Percentiles rank a stretch among this genome's conserved stretches.
Conservation (phyloP, 345 rosid genomes). For the Citrus maxima region DNA sequence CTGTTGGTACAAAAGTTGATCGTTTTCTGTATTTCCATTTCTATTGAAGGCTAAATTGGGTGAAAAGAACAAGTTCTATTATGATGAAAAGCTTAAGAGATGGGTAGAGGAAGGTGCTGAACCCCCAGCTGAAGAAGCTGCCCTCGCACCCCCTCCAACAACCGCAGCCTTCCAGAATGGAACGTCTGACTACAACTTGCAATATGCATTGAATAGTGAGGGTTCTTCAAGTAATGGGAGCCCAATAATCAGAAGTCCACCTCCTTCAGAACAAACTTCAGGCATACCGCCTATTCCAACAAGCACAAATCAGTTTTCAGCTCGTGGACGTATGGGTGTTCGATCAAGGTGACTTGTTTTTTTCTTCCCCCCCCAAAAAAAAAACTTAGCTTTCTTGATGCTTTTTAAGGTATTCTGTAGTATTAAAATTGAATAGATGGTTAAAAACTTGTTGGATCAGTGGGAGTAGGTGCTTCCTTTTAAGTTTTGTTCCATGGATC, state of each 20-base stretch:
- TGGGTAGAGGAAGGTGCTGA: constrained; percentile 98
- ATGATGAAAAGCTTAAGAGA: constrained; percentile 90
- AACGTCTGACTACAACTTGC: constrained; percentile 56
- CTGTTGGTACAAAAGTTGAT: background rate
- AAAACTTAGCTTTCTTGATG: background rate
- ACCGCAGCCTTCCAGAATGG: constrained; percentile 65
- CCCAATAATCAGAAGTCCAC: constrained; percentile 42
- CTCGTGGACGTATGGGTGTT: constrained; percentile 86
- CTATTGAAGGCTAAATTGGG: constrained; percentile 91
- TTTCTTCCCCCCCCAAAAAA: no score
- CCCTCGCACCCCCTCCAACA: constrained; percentile 87
- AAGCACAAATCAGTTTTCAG: constrained; percentile 78
- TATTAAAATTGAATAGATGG: background rate
- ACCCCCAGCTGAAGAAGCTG: constrained; percentile 79
- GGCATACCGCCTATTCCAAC: constrained; percentile 87
- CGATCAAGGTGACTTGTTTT: constrained; percentile 60
- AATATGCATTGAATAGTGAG: constrained; percentile 50
- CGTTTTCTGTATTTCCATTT: constrained; percentile 22
- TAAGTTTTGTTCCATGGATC: background rate
- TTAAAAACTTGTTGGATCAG: background rate
- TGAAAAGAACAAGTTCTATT: constrained; percentile 79
- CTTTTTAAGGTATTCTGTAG: background rate
- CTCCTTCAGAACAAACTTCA: constrained; percentile 45
- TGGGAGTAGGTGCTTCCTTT: background rate
- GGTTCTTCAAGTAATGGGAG: constrained; percentile 50